These are phyloP conservation scores for Elsinoe necatrix DNA, from an alignment of 2,329 filamentous ascomycete genomes.

Conservation along the genomic window DNA sequence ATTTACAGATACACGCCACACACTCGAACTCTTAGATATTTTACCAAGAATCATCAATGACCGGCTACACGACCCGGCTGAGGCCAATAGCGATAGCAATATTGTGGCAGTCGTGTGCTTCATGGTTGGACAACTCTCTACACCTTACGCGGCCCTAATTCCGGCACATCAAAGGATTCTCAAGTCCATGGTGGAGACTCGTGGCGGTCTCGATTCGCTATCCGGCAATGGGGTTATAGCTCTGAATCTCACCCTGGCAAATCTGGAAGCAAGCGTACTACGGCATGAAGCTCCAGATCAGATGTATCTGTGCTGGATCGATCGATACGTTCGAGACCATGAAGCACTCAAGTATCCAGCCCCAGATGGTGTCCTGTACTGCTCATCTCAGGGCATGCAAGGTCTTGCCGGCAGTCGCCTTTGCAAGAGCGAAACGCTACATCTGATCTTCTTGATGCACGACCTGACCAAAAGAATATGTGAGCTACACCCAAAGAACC, in stretches of 20 bases:
- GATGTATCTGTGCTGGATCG: slow-evolving; percentile 1
- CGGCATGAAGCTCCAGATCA: background rate
- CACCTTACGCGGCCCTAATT: slow-evolving; percentile 22
- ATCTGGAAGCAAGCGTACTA: background rate
- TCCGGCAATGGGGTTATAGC: slow-evolving; percentile 21
- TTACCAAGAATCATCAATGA: slow-evolving; percentile 23
- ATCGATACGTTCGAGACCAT: background rate
- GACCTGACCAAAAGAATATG: background rate
- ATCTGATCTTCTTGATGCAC: background rate
- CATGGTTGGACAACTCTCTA: slow-evolving; percentile 27
- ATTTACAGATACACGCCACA: slow-evolving; percentile 8
- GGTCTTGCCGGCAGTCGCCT: background rate
- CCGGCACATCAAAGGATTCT: slow-evolving; percentile 25
- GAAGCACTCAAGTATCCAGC: background rate
- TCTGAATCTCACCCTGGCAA: slow-evolving; percentile 6
- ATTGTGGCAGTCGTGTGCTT: slow-evolving; percentile 28
- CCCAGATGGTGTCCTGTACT: background rate
- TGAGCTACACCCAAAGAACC: background rate
- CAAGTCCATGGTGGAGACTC: slow-evolving; percentile 22
- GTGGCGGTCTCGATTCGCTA: slow-evolving; percentile 25
- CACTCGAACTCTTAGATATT: slow-evolving; percentile 12
- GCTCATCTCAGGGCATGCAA: background rate
- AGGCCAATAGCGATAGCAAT: slow-evolving; percentile 22
- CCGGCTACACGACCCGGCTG: slow-evolving; percentile 22
- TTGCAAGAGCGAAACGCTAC: background rate